phyloP scores from a whole-genome alignment of 441 rosid genomes.

The Erysimum cheiri region DNA sequence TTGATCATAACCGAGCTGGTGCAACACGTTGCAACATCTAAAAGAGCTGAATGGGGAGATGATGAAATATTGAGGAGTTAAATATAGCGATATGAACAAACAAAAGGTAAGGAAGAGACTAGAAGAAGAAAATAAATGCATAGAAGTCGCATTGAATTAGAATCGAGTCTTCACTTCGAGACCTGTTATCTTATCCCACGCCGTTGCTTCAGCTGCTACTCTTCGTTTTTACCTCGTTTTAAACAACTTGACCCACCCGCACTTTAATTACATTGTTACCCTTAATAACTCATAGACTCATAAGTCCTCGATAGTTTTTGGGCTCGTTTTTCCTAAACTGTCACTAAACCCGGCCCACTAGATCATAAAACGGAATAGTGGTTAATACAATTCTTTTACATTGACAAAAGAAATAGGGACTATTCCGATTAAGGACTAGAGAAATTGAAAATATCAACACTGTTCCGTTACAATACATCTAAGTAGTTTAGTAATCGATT shows the following conservation, averaged over 20 bases:
- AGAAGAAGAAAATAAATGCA: constrained; percentile 21
- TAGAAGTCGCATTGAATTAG: constrained; percentile 26
- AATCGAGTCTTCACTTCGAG: constrained; percentile 30
- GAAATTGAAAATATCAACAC: neutral
- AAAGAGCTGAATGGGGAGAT: neutral
- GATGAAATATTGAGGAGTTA: neutral
- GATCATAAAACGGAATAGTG: too few species aligned
- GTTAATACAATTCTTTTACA: too few species aligned
- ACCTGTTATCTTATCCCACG: constrained; percentile 29
- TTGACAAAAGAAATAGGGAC: too few species aligned
- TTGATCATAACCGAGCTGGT: neutral
- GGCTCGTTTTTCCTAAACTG: neutral
- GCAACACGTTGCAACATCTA: neutral
- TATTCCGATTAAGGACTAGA: too few species aligned
- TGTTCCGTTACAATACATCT: neutral
- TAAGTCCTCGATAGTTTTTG: neutral
- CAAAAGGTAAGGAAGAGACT: constrained; percentile 10
- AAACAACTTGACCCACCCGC: constrained; percentile 9
- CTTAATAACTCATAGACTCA: neutral
- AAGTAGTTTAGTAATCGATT: neutral
- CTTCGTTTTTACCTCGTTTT: constrained; percentile 15
- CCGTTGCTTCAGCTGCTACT: constrained; percentile 41
- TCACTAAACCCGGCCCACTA: neutral
- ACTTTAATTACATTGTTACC: neutral
- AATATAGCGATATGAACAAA: neutral